Conservation (phyloP, 2,329 filamentous ascomycete genomes). For the Albophoma yamanashiensis region DNA sequence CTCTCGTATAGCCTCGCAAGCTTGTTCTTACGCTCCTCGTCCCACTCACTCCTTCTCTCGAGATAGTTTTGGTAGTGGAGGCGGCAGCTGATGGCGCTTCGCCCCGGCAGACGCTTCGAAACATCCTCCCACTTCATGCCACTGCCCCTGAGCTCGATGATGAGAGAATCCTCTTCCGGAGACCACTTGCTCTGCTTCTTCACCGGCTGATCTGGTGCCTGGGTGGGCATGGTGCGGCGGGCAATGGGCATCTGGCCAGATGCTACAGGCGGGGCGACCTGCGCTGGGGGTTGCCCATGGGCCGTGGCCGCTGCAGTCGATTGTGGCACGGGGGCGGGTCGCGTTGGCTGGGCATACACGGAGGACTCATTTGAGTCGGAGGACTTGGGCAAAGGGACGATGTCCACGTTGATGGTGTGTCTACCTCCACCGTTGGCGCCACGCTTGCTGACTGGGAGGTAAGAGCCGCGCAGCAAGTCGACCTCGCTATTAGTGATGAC, state of each 20-base stretch:
- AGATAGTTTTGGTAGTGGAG: constrained; percentile 97
- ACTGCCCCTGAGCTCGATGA: constrained; percentile 80
- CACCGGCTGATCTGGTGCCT: constrained; percentile 56
- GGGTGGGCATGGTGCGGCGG: constrained; percentile 27
- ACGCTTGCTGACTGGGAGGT: constrained; percentile 16
- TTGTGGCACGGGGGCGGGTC: constrained; percentile 12
- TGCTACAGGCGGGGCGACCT: constrained; percentile 17
- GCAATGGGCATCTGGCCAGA: constrained; percentile 19
- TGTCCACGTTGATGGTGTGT: constrained; percentile 75
- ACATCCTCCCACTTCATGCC: constrained; percentile 99
- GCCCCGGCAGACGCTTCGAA: constrained; percentile 77
- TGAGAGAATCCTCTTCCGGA: constrained; percentile 81
- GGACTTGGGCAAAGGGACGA: constrained; percentile 76
- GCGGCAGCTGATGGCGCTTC: constrained; percentile 88
- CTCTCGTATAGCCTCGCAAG: constrained; percentile 89
- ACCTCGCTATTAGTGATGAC: constrained; percentile 15
- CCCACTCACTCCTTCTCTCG: constrained; percentile 87
- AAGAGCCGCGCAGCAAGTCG: constrained; percentile 16
- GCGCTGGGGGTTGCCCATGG: constrained; percentile 13
- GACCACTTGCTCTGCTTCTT: constrained; percentile 98
- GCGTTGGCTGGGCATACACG: constrained; percentile 27
- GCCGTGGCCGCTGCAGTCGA: constrained; percentile 6
- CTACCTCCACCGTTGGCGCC: constrained; percentile 13
- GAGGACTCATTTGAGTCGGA: constrained; percentile 63
- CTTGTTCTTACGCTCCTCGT: constrained; percentile 96